Evolutionary conservation across 139 green algal species (phyloP), one percentile per base, ranked within the genome.

Genomic region (Volvox africanus): DNA sequence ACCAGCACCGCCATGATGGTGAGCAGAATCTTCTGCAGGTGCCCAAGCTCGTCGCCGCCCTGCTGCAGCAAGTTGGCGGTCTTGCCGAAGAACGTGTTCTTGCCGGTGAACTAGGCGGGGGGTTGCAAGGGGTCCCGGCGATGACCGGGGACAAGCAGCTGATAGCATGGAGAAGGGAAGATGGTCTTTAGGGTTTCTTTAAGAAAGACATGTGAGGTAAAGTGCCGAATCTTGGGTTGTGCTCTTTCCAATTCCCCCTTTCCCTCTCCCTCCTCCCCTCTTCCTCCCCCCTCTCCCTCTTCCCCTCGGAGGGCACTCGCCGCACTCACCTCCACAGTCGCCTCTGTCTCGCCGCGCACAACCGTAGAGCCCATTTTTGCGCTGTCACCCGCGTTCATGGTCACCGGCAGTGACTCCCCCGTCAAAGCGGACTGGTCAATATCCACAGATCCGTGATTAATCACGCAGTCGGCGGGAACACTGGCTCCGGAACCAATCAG

Each of bases 281-380:
- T 12, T 28, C 14, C 22, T 75, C 14, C 18, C 28, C 73, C 73
- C 24, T 80, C 73, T 36, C 2, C 73, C 73, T 36, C 22, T n/a
- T n/a, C n/a, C n/a, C n/a, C n/a, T n/a, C 73, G 26, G 24, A 9
- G 33, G 3, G 17, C 19, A 55, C 32, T 36, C 76, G 24, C 24
- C 76, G 44, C 76, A 82, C 36, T 6, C 71, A 89, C 86, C 86
- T 90, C 86, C 26, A 90, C 86, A 11, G 86, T 90, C 32, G 28
- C 86, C 92, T 97, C 95, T 1, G 95, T 92, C 92, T 98, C 96
- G 44, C 96, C 96, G 44, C 95, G 95, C 28, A 92, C 93, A 36
- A 97, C 95, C 28, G 95, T 98, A 65, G 95, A 97, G 33, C 97
- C 97, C 96, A 98, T 98, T 95, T 98, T 98, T 76, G 95, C 92